Base-by-base conservation (phyloP, 2,329 filamentous ascomycete genomes). In the Penicillium palitans region DNA sequence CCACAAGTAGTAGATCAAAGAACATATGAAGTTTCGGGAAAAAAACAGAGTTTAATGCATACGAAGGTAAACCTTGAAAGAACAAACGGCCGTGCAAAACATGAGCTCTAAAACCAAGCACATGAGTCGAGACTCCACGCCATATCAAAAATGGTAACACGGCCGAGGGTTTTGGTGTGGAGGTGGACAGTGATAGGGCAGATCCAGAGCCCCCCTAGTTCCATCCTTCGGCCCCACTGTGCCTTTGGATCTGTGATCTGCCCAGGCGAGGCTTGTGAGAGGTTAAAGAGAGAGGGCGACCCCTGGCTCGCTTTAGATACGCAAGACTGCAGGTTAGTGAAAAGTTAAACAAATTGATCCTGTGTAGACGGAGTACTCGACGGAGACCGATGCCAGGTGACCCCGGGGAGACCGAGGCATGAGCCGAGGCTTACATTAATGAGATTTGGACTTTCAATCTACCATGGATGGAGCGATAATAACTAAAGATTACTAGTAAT, bases 151-250 rank as follows among this genome's bases (percentile, higher is more conserved):
- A 37, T 48, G 63, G 64, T 35, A 62, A 47, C 27, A 68, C n/a
- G 54, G 41, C 67, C 63, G 68, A 70, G 31, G 37, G 21, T 45
- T 52, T 12, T 6, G 40, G 52, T 61, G 58, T 39, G 55, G 41
- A 56, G 52, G 40, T 27, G 27, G 35, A 46, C 46, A 46, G 19
- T 55, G 42, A 68, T 68, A 69, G 62, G 66, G 65, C 50, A 63
- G 62, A 64, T 62, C 55, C 57, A 59, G 29, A 47, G 62, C 61
- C 61, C 63, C 63, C 58, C 3, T 62, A 58, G 64, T 65, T 66
- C 61, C 57, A 55, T 50, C 44, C 51, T 57, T 57, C 15, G 27
- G 62, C 50, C 57, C 62, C 55, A 56, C 58, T 25, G 17, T 5
- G 37, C 4, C 7, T 52, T 27, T 40, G 15, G 21, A 41, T 49